Percentiles rank a stretch among this genome's conserved stretches.
phyloP scores from a whole-genome alignment of 306 rosid species.

The Inga leiocalycina region DNA sequence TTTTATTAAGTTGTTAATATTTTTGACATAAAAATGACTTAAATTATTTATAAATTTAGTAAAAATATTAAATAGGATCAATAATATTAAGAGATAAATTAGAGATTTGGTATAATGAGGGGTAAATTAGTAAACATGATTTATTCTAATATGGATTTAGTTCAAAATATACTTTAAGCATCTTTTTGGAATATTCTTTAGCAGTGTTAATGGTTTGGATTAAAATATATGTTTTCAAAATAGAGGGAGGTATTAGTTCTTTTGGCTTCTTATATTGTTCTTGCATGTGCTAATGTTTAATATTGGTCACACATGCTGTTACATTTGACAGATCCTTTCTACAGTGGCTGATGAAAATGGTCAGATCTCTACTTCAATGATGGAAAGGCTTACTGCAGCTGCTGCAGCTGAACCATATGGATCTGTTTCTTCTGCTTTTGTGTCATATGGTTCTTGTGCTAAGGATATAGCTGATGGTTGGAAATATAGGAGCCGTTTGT shows the following conservation, averaged over 20 bases:
- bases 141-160: no score
- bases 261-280: constrained; percentile 16
- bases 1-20: no score
- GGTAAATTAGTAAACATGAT: no score
- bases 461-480: constrained; percentile 88
- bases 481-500: constrained; percentile 92
- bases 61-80: no score
- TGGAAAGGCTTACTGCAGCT: constrained; percentile 95
- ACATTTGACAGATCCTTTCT: constrained; percentile 69
- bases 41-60: no score
- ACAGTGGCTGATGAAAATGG: constrained; percentile 96
- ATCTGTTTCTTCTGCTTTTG: constrained; percentile 91
- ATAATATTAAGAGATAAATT: no score
- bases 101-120: no score
- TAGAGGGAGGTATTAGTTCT: not conserved
- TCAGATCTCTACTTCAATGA: constrained; percentile 68
- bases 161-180: no score
- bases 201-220: not conserved
- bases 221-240: constrained; percentile 4
- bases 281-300: constrained; percentile 13
- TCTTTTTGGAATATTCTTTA: no score
- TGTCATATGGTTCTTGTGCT: constrained; percentile 89
- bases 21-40: no score
- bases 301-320: constrained; percentile 28
- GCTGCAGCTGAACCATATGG: constrained; percentile 96